Conservation (phyloP, 1,284 basidiomycete species). For the Vanrija sp. region DNA sequence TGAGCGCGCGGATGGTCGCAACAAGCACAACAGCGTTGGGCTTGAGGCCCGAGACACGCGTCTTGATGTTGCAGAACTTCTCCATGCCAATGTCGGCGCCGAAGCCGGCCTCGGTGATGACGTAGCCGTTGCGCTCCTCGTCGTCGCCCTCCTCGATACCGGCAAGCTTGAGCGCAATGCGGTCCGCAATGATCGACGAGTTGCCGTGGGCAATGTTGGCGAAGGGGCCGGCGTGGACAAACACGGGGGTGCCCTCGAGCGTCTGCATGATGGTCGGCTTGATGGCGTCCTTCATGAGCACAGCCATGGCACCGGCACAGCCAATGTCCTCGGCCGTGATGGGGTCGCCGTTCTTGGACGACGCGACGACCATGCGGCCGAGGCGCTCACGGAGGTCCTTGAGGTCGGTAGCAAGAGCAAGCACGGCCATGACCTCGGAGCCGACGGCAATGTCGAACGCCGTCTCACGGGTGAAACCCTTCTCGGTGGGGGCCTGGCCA, state of each 20-base stretch:
- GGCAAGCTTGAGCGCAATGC: slow-evolving; percentile 92
- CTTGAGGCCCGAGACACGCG: slow-evolving; percentile 83
- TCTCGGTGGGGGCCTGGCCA: slow-evolving; percentile 84
- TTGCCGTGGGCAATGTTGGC: slow-evolving; percentile 99
- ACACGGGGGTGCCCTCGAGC: slow-evolving; percentile 95
- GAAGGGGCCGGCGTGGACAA: slow-evolving; percentile 97
- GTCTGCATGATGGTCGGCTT: slow-evolving; percentile 99
- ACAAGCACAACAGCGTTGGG: slow-evolving; percentile 96
- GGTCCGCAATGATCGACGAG: slow-evolving; percentile 95
- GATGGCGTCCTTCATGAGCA: slow-evolving; percentile 98
- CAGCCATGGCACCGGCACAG: slow-evolving; percentile 90
- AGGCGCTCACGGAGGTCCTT: slow-evolving; percentile 73
- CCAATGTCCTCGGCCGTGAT: slow-evolving; percentile 97
- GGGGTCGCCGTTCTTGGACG: slow-evolving; percentile 83
- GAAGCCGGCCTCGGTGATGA: slow-evolving; percentile 97
- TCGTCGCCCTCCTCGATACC: slow-evolving; percentile 91
- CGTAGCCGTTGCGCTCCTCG: slow-evolving; percentile 78
- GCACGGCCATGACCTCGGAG: slow-evolving; percentile 96
- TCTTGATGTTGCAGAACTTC: slow-evolving; percentile 99
- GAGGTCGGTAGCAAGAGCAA: slow-evolving; percentile 83
- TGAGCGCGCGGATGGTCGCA: slow-evolving; percentile 93
- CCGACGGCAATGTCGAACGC: slow-evolving; percentile 98
- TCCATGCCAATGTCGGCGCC: slow-evolving; percentile 99
- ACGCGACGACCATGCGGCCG: slow-evolving; percentile 88
- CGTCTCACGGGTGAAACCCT: slow-evolving; percentile 81